Percentiles rank a stretch among this genome's conserved stretches.
Conservation (phyloP, 1,139 yeast genomes). For the Yamadazyma diddensiae region DNA sequence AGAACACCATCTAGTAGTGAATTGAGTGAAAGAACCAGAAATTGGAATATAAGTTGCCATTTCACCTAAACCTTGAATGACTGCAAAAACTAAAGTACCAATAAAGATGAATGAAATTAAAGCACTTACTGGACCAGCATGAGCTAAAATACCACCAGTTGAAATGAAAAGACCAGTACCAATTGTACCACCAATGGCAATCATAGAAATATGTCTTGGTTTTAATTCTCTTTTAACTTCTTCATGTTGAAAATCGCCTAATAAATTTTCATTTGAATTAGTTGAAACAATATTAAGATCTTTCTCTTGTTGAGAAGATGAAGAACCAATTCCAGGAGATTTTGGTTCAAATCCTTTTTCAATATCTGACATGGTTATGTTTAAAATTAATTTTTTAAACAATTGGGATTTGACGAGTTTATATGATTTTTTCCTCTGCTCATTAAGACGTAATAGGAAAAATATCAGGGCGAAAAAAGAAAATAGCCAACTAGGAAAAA, state of each 20-base stretch:
- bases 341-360: slow-evolving; percentile 8
- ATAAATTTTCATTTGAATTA: slow-evolving; percentile 12
- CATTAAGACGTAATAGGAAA: slow-evolving; percentile 2
- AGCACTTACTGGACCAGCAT: slow-evolving; percentile 73
- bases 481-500: too few species aligned
- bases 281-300: slow-evolving; percentile 12
- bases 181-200: slow-evolving; percentile 62
- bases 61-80: slow-evolving; percentile 71
- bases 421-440: slow-evolving; percentile 1
- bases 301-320: slow-evolving; percentile 9
- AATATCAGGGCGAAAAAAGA: slow-evolving; percentile 2
- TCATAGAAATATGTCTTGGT: slow-evolving; percentile 68
- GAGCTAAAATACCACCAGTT: slow-evolving; percentile 50
- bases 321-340: slow-evolving; percentile 1
- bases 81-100: slow-evolving; percentile 61
- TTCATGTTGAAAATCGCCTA: slow-evolving; percentile 9
- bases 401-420: neutral
- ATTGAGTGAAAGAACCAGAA: slow-evolving; percentile 59
- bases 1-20: slow-evolving; percentile 58
- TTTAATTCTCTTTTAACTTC: slow-evolving; percentile 41
- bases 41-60: slow-evolving; percentile 74
- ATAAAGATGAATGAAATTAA: slow-evolving; percentile 64
- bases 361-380: slow-evolving; percentile 10
- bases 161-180: slow-evolving; percentile 67
- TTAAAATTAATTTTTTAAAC: too few species aligned